These are phyloP conservation scores for Bullera alba DNA, from an alignment of 768 basidiomycete species.

Conservation along the genomic window DNA sequence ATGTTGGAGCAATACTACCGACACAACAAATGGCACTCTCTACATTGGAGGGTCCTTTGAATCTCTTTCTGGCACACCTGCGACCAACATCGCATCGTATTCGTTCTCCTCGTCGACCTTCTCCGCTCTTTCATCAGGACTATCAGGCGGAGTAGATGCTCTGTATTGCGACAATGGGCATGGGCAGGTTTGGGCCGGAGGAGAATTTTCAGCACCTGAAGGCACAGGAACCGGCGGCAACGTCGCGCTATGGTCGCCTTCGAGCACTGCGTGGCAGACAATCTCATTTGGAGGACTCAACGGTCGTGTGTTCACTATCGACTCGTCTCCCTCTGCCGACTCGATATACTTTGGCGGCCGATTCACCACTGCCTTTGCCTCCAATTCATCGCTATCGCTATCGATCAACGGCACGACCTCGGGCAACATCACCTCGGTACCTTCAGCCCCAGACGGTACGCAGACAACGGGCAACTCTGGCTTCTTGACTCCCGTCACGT, in stretches of 20 bases:
- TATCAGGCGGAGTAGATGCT: conserved; percentile 66
- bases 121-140: conserved; percentile 48
- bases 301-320: conserved; percentile 71
- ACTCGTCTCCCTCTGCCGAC: conserved; percentile 60
- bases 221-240: conserved; percentile 33
- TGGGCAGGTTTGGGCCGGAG: conserved; percentile 43
- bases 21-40: conserved; percentile 51
- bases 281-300: conserved; percentile 75
- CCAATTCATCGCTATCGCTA: conserved; percentile 27
- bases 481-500: conserved; percentile 68
- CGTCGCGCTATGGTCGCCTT: conserved; percentile 44
- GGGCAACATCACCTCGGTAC: conserved; percentile 72
- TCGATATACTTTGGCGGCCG: conserved; percentile 83
- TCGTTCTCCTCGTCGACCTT: conserved; percentile 17
- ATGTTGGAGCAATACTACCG: conserved; percentile 49
- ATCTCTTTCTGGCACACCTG: conserved; percentile 57
- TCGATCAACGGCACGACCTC: conserved; percentile 54
- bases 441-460: conserved; percentile 62
- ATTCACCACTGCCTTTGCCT: conserved; percentile 65
- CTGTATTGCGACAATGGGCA: conserved; percentile 64
- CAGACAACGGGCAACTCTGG: conserved; percentile 71
- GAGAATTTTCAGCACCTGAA: conserved; percentile 29
- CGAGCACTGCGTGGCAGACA: conserved; percentile 56
- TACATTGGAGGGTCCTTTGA: conserved; percentile 82
- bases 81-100: conserved; percentile 72